These are phyloP conservation scores for Phytophthora idaei DNA, from an alignment of 352 stramenopile genomes.

Conservation along the genomic window DNA sequence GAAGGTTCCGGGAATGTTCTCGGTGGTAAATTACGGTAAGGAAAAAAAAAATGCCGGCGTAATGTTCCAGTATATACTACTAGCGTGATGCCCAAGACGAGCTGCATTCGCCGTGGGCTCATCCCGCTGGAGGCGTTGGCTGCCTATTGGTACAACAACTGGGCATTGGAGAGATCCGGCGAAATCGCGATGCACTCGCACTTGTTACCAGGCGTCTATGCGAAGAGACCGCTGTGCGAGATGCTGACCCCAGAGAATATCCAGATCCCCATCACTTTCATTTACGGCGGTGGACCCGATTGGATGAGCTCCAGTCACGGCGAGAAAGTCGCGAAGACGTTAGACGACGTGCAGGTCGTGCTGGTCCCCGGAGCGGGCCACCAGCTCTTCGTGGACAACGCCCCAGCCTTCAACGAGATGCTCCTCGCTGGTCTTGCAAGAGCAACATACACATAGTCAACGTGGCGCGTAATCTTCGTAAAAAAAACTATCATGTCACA, in stretches of 20 bases:
- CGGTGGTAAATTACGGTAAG: too few relatives aligned
- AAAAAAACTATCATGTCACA: slow-evolving; percentile 5
- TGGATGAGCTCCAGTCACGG: slow-evolving; percentile 73
- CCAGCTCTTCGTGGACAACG: slow-evolving; percentile 78
- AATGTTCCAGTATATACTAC: too few relatives aligned
- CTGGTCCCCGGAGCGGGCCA: slow-evolving; percentile 59
- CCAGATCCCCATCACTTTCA: slow-evolving; percentile 68
- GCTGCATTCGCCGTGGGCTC: slow-evolving; percentile 50
- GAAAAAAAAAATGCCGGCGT: too few relatives aligned
- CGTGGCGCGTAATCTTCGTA: slow-evolving; percentile 2
- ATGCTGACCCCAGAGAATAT: slow-evolving; percentile 62
- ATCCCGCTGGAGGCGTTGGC: slow-evolving; percentile 49
- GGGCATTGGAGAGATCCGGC: slow-evolving; percentile 64
- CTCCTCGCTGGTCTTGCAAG: slow-evolving; percentile 40
- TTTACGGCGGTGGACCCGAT: slow-evolving; percentile 67
- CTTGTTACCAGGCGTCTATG: slow-evolving; percentile 58
- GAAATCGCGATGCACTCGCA: slow-evolving; percentile 76
- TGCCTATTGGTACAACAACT: slow-evolving; percentile 83
- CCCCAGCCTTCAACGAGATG: slow-evolving; percentile 64
- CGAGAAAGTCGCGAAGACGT: slow-evolving; percentile 49
- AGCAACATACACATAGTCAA: slow-evolving; percentile 10
- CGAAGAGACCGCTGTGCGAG: slow-evolving; percentile 59
- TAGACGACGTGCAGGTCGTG: slow-evolving; percentile 48
- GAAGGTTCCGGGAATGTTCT: too few relatives aligned
- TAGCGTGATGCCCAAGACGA: slow-evolving; percentile 65